A percentile compares a stretch with the other conserved stretches of the same genome.
phyloP scores from a whole-genome alignment of 2,329 filamentous ascomycete species.

The Hypoxylon sp. region DNA sequence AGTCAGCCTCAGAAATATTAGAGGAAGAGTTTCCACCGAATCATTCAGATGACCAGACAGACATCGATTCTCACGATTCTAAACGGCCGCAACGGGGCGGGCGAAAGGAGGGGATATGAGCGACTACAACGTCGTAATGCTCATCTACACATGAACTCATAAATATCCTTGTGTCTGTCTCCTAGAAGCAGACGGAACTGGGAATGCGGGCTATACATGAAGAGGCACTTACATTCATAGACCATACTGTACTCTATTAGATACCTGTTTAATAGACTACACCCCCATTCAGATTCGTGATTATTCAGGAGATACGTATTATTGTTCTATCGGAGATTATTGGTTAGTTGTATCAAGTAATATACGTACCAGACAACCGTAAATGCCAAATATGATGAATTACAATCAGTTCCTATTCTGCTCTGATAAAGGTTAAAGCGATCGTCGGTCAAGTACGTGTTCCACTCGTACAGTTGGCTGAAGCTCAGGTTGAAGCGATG shows the following conservation, averaged over 20 bases:
- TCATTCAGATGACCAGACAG: background rate
- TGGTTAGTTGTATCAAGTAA: no score
- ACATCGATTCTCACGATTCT: background rate
- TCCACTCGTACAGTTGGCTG: background rate
- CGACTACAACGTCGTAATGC: background rate
- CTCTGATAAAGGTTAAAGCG: background rate
- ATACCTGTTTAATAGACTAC: no score
- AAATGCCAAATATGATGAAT: no score
- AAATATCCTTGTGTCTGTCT: background rate
- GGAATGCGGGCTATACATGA: background rate
- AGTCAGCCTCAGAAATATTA: background rate
- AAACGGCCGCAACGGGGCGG: background rate
- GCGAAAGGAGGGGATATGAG: background rate
- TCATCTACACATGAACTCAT: background rate
- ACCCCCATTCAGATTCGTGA: no score
- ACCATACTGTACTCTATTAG: no score
- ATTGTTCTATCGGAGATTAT: no score
- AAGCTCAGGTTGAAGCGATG: constrained; percentile 1
- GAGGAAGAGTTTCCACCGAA: background rate
- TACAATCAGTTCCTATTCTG: no score
- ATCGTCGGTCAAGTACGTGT: background rate
- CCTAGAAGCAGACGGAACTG: background rate
- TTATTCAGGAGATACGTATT: no score
- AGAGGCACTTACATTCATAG: background rate
- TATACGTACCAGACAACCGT: no score